Evolutionary conservation across 2,329 filamentous ascomycete species (phyloP).

Genomic region (Sordariomycetes sp.): DNA sequence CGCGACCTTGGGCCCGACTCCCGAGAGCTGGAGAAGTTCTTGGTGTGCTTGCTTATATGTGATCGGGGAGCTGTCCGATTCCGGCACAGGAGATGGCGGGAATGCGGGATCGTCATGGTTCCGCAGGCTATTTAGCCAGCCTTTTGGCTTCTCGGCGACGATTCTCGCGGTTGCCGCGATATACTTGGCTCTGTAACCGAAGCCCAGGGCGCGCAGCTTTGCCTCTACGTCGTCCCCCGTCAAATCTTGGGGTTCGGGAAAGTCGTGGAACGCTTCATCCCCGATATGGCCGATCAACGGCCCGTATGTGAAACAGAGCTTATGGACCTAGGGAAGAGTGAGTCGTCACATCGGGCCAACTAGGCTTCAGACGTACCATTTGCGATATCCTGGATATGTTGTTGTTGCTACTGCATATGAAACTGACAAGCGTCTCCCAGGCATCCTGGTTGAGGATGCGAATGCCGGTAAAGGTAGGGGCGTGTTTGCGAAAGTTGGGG

Average conservation of each 20-base stretch:
- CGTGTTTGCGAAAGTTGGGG: slow-evolving; percentile 78
- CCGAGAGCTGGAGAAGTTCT: slow-evolving; percentile 65
- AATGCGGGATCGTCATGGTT: slow-evolving; percentile 65
- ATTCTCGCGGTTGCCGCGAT: slow-evolving; percentile 76
- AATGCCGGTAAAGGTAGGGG: slow-evolving; percentile 79
- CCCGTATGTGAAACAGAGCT: slow-evolving; percentile 80
- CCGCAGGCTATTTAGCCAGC: slow-evolving; percentile 68
- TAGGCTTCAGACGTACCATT: slow-evolving; percentile 51
- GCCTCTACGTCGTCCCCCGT: slow-evolving; percentile 64
- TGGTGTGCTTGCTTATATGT: slow-evolving; percentile 76
- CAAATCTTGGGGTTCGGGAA: slow-evolving; percentile 68
- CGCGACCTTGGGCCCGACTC: slow-evolving; percentile 92
- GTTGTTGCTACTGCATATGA: slow-evolving; percentile 99
- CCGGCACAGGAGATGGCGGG: slow-evolving; percentile 18
- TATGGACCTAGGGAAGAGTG: slow-evolving; percentile 51
- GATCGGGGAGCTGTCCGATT: slow-evolving; percentile 32
- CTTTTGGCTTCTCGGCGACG: slow-evolving; percentile 55
- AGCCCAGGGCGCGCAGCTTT: slow-evolving; percentile 72
- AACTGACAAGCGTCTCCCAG: slow-evolving; percentile 88
- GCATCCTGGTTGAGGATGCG: slow-evolving; percentile 89
- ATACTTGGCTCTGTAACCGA: slow-evolving; percentile 91
- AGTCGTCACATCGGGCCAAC: background rate
- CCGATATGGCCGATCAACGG: slow-evolving; percentile 61
- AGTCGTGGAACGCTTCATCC: slow-evolving; percentile 71
- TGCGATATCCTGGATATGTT: slow-evolving; percentile 91